Evolutionary conservation across 306 rosid species (phyloP).

Genomic region (Aeschynomene evenia): DNA sequence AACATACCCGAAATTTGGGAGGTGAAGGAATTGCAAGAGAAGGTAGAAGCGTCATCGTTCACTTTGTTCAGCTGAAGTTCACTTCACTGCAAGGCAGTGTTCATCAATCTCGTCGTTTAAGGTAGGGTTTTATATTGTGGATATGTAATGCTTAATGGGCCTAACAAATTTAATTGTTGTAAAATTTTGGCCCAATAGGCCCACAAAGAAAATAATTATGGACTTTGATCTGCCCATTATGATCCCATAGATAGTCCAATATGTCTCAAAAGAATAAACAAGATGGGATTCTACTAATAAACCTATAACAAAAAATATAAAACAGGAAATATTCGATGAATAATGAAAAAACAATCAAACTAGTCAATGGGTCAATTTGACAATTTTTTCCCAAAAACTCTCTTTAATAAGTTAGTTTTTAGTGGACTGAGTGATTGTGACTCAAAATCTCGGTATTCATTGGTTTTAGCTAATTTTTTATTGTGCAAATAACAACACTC

Average conservation of each 20-base stretch:
- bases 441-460: too few species aligned
- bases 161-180: neutral
- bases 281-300: too few species aligned
- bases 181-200: neutral
- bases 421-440: too few species aligned
- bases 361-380: too few species aligned
- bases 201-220: neutral
- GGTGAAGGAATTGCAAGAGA: constrained; percentile 42
- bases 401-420: too few species aligned
- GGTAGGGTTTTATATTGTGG: neutral
- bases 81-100: neutral
- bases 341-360: too few species aligned
- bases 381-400: too few species aligned
- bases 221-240: neutral
- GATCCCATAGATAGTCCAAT: neutral
- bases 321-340: too few species aligned
- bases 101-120: neutral
- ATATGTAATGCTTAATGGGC: constrained; percentile 7
- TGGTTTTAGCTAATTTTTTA: too few species aligned
- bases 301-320: too few species aligned
- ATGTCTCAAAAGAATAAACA: neutral
- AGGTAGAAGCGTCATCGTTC: constrained; percentile 38
- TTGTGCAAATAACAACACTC: too few species aligned
- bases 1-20: constrained; percentile 36
- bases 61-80: neutral